Conservation (phyloP, 2,329 filamentous ascomycete species). For the Nemania bipapillata region DNA sequence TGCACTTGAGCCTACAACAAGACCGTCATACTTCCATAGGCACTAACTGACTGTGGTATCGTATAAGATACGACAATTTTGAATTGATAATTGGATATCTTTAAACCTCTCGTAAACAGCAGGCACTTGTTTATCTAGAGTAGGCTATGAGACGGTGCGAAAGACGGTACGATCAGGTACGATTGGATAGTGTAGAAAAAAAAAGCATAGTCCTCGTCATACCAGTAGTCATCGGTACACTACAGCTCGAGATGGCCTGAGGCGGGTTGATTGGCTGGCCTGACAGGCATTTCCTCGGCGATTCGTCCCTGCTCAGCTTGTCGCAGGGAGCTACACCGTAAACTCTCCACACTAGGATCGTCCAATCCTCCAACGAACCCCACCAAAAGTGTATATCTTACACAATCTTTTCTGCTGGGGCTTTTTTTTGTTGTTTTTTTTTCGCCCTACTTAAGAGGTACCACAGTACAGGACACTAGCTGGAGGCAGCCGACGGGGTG, state of each 20-base stretch:
- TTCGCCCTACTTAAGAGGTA: constrained; percentile 5
- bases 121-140: not conserved
- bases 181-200: not conserved
- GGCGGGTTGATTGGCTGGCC: constrained; percentile 41
- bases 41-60: too few relatives aligned
- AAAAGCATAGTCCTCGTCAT: not conserved
- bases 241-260: not conserved
- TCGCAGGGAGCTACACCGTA: not conserved
- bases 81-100: not conserved
- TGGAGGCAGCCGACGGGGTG: constrained; percentile 31
- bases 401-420: constrained; percentile 3
- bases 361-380: constrained; percentile 8
- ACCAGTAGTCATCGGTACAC: not conserved
- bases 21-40: constrained; percentile 6
- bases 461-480: not conserved
- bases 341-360: not conserved
- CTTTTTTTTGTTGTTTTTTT: not conserved
- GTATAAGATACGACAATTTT: not conserved
- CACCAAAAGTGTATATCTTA: constrained; percentile 19
- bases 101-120: not conserved
- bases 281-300: constrained; percentile 44
- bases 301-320: constrained; percentile 43
- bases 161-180: not conserved
- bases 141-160: not conserved
- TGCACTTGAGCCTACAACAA: constrained; percentile 21